phyloP scores from a whole-genome alignment of 129 eudicot genomes.

The Helianthus tuberosus region DNA sequence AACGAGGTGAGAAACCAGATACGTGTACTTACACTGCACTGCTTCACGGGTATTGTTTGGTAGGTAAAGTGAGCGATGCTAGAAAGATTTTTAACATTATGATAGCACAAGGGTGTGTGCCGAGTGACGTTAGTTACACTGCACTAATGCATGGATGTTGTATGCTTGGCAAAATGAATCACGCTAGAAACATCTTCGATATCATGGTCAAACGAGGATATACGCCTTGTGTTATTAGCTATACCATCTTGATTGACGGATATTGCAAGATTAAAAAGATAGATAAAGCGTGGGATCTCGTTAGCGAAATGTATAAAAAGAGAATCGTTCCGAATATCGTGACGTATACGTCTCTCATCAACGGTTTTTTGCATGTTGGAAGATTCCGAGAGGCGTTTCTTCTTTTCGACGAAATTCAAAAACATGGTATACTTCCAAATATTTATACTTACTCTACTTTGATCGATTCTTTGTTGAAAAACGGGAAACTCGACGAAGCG shows the following conservation, averaged over 20 bases:
- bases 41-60: slow-evolving; percentile 39
- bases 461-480: slow-evolving; percentile 31
- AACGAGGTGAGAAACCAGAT: slow-evolving; percentile 31
- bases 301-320: slow-evolving; percentile 26
- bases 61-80: slow-evolving; percentile 23
- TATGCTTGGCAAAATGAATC: slow-evolving; percentile 24
- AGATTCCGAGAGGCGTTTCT: slow-evolving; percentile 19
- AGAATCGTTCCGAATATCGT: slow-evolving; percentile 27
- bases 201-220: slow-evolving; percentile 31
- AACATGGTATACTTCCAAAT: slow-evolving; percentile 29
- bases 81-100: slow-evolving; percentile 19
- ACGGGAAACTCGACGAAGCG: slow-evolving; percentile 23
- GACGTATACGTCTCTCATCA: slow-evolving; percentile 25
- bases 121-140: slow-evolving; percentile 29
- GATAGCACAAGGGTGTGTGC: slow-evolving; percentile 38
- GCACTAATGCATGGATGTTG: slow-evolving; percentile 39
- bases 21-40: slow-evolving; percentile 31
- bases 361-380: slow-evolving; percentile 25
- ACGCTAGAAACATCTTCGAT: slow-evolving; percentile 28
- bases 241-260: slow-evolving; percentile 35
- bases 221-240: slow-evolving; percentile 31
- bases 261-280: slow-evolving; percentile 29
- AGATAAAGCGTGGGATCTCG: slow-evolving; percentile 22
- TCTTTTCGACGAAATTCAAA: background rate
- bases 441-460: slow-evolving; percentile 28